Percentiles rank a stretch among this genome's conserved stretches.
These are phyloP conservation scores for Penicillium olsonii DNA, from an alignment of 2,329 filamentous ascomycete species.

Conservation along the genomic window DNA sequence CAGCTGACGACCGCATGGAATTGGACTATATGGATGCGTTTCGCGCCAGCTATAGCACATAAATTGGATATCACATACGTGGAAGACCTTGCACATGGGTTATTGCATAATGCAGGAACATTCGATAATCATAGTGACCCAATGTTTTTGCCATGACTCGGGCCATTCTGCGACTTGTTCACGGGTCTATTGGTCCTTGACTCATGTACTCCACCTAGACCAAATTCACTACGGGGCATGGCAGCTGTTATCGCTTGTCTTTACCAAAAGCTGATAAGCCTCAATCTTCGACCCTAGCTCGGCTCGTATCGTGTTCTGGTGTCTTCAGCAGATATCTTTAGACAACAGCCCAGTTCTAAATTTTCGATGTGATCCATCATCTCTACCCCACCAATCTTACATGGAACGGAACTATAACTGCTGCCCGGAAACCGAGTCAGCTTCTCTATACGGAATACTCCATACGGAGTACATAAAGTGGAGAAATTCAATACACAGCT, in stretches of 20 bases:
- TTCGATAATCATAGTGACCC: neutral
- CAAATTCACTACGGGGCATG: too few relatives aligned
- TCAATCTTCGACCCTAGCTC: too few relatives aligned
- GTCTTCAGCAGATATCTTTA: too few relatives aligned
- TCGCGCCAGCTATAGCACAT: constrained; percentile 14
- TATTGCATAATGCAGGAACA: neutral
- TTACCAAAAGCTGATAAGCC: too few relatives aligned
- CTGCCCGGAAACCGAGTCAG: too few relatives aligned
- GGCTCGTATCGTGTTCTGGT: too few relatives aligned
- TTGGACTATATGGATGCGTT: constrained; percentile 21
- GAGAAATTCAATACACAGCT: neutral
- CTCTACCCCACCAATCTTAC: neutral
- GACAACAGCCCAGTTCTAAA: neutral
- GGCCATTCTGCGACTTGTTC: too few relatives aligned
- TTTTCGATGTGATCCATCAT: neutral
- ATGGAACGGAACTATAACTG: neutral
- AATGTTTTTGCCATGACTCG: neutral
- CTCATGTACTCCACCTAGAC: too few relatives aligned
- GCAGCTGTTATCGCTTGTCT: too few relatives aligned
- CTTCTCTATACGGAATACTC: too few relatives aligned
- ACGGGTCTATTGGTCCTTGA: too few relatives aligned
- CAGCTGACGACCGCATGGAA: neutral
- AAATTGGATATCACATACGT: neutral
- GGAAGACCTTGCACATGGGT: neutral
- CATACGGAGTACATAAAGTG: neutral